phyloP scores from a whole-genome alignment of 257 asterid species.

The Gentiana straminea region DNA sequence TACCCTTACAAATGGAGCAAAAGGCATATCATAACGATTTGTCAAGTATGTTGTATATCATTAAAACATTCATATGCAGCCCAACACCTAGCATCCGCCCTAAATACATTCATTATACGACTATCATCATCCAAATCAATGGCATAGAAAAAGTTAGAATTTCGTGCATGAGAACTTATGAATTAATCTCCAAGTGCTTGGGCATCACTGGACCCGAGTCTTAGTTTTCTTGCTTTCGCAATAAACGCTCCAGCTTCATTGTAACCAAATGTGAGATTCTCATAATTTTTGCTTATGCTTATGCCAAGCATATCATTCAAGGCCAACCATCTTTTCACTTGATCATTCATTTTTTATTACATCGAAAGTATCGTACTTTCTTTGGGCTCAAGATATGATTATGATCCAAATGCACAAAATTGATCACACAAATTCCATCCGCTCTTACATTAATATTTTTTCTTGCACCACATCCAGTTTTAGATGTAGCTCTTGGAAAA shows the following conservation, averaged over 20 bases:
- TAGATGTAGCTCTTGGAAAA: constrained; percentile 54
- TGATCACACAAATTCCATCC: constrained; percentile 44
- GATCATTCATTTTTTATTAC: constrained; percentile 42
- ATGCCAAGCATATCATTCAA: constrained; percentile 31
- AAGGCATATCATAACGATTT: constrained; percentile 42
- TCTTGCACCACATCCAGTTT: constrained; percentile 68
- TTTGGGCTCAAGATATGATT: constrained; percentile 55
- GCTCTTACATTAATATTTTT: constrained; percentile 45
- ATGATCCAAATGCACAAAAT: constrained; percentile 46
- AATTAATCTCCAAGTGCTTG: constrained; percentile 43
- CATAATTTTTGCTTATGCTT: constrained; percentile 42
- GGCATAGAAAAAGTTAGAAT: constrained; percentile 42
- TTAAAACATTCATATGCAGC: constrained; percentile 31
- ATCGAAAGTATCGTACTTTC: constrained; percentile 38
- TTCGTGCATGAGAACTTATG: constrained; percentile 50
- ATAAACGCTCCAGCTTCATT: constrained; percentile 12
- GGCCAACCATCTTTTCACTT: constrained; percentile 25
- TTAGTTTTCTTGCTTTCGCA: constrained; percentile 33
- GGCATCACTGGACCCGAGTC: constrained; percentile 39
- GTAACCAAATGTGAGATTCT: neutral
- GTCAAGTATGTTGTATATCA: constrained; percentile 38
- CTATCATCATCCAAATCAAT: constrained; percentile 51
- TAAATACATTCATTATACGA: constrained; percentile 37
- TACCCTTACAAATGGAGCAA: constrained; percentile 47
- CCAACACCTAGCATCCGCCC: constrained; percentile 60